Evolutionary conservation across 106 monocot genomes (phyloP), one percentile per base, ranked within the genome.

Genomic region (Acorus calamus): DNA sequence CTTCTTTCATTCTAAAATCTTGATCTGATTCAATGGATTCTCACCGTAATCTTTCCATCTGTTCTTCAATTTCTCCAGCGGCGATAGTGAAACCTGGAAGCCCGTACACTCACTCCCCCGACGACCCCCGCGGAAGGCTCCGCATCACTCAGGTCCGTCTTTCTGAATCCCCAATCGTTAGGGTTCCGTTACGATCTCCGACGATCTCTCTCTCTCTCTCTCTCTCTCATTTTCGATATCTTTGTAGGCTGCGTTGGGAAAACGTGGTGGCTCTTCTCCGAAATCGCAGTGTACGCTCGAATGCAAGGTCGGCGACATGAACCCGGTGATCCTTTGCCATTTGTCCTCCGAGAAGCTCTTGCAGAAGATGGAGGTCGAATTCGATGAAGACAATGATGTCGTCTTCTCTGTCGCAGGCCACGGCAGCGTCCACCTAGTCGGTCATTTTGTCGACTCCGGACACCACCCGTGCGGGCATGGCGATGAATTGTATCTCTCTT

Each of bases 81-180:
- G 83, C 52, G 96, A 98, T 28, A 47, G 70, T 98, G 71, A 85
- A 72, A 74, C 83, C 96, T 0, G 88, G 87, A n/a, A 92, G 77
- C 12, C 78, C 91, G 14, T 92, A 81, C 56, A 83, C 70, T 42
- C 88, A 85, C 47, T n/a, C 9, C 44, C 72, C 68, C 57, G 83
- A 92, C 55, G 11, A 57, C 1, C 43, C 66, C 8, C 69, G 65
- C 43, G 96, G 96, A 3, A 67, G 85, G 69, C 87, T 98, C 45
- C 91, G 91, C 13, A 56, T 98, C 61, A 74, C 79, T 46, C 91
- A 88, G 96, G 96, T 89, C n/a, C 14, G 28, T 62, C 14, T 4
- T 44, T 28, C 28, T 0, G 28, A 28, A 28, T 28, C 28, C 28
- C 28, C 28, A 28, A 28, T 28, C 28, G 28, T 28, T 28, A 28